Percentiles rank a stretch among this genome's conserved stretches.
phyloP scores from a whole-genome alignment of 2,329 filamentous ascomycete genomes.

The Alternaria metachromatica region DNA sequence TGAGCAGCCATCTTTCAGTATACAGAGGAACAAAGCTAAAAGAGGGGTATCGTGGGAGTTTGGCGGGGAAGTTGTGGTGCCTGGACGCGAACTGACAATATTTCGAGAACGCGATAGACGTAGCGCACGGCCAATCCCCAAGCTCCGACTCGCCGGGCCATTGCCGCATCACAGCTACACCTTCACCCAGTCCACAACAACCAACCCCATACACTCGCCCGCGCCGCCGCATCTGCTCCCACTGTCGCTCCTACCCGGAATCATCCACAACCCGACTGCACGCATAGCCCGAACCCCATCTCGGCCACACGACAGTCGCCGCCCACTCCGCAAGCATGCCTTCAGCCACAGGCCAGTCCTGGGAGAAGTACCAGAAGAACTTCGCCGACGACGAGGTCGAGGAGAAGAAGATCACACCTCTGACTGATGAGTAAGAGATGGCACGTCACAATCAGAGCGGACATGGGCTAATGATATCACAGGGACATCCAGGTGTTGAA shows the following conservation, averaged over 20 bases:
- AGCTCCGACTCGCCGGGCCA: slow-evolving; percentile 26
- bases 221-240: neutral
- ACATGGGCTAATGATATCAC: slow-evolving; percentile 40
- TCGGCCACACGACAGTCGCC: slow-evolving; percentile 12
- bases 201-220: slow-evolving; percentile 5
- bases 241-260: slow-evolving; percentile 1
- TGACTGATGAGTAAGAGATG: slow-evolving; percentile 85
- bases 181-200: slow-evolving; percentile 28
- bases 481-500: slow-evolving; percentile 99
- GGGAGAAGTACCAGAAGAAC: slow-evolving; percentile 99
- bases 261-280: neutral
- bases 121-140: slow-evolving; percentile 11
- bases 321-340: slow-evolving; percentile 67
- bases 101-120: slow-evolving; percentile 31
- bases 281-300: slow-evolving; percentile 6
- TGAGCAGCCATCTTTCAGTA: slow-evolving; percentile 43
- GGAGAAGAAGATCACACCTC: slow-evolving; percentile 99
- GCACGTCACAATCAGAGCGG: neutral
- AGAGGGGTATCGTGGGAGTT: slow-evolving; percentile 32
- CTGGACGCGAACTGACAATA: slow-evolving; percentile 33
- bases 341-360: slow-evolving; percentile 90
- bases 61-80: slow-evolving; percentile 31
- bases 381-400: slow-evolving; percentile 96
- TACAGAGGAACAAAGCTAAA: slow-evolving; percentile 10
- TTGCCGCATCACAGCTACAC: slow-evolving; percentile 30